Percentiles rank a stretch among this genome's conserved stretches.
Evolutionary conservation across 1,139 yeast species (phyloP).

Genomic region (Yamadazyma atmosphaerica): DNA sequence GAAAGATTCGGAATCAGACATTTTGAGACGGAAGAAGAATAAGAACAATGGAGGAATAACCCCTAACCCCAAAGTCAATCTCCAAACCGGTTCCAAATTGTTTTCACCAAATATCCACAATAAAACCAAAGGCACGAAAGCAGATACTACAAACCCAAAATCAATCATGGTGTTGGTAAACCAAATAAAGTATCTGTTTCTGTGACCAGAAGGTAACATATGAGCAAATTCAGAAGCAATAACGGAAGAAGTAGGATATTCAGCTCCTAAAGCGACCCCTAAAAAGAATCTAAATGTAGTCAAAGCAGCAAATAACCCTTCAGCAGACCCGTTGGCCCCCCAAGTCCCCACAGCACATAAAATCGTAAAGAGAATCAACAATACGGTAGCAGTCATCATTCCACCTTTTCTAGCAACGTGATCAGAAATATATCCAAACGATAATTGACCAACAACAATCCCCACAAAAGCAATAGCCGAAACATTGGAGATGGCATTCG

Average conservation of each 20-base stretch:
- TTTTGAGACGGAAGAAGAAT: constrained; percentile 73
- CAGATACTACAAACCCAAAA: constrained; percentile 76
- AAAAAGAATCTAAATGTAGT: constrained; percentile 84
- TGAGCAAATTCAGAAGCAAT: constrained; percentile 93
- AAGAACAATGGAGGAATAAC: constrained; percentile 84
- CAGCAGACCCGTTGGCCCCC: constrained; percentile 66
- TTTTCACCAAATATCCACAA: constrained; percentile 76
- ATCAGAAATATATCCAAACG: constrained; percentile 80
- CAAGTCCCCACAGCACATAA: constrained; percentile 78
- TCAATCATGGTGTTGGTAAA: constrained; percentile 91
- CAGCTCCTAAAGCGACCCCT: constrained; percentile 87
- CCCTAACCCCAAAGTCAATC: constrained; percentile 88
- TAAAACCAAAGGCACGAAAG: constrained; percentile 84
- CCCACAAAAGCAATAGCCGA: constrained; percentile 91
- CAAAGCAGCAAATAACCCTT: constrained; percentile 78
- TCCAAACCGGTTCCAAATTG: constrained; percentile 84
- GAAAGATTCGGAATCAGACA: constrained; percentile 72
- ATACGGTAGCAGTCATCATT: constrained; percentile 71
- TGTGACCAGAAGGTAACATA: constrained; percentile 70
- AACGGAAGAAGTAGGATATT: constrained; percentile 91
- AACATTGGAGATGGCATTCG: constrained; percentile 73
- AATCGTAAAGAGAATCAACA: constrained; percentile 73
- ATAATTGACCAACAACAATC: constrained; percentile 82
- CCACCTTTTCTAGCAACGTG: constrained; percentile 75
- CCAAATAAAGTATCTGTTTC: constrained; percentile 88